These are phyloP conservation scores for Coemansia sp. DNA, from an alignment of 371 early-diverging fungal genomes.

Conservation along the genomic window DNA sequence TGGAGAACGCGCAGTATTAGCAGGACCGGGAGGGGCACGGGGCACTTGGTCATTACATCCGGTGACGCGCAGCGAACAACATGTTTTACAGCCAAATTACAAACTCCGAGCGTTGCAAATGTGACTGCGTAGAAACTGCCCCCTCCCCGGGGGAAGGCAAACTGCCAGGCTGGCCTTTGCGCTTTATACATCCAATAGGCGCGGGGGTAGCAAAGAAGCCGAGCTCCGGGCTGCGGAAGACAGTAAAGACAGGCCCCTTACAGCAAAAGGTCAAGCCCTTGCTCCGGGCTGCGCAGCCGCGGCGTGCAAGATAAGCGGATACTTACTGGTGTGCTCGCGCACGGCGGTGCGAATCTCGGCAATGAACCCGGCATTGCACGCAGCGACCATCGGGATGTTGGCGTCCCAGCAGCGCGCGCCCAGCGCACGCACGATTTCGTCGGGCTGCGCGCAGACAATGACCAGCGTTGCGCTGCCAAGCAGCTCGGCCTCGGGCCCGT, in stretches of 20 bases:
- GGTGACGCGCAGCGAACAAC: not conserved
- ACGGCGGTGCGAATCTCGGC: slow-evolving; percentile 68
- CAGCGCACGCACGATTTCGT: slow-evolving; percentile 58
- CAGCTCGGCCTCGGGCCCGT: slow-evolving; percentile 8
- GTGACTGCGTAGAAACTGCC: slow-evolving; percentile 5
- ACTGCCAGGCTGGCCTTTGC: not conserved
- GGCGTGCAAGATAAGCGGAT: not conserved
- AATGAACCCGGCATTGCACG: slow-evolving; percentile 70
- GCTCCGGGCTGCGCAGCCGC: not conserved
- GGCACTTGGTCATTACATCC: not conserved
- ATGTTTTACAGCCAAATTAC: not conserved
- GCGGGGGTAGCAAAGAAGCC: no score
- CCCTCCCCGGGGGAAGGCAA: not conserved
- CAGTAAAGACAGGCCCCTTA: not conserved
- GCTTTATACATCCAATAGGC: not conserved
- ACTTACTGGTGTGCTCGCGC: slow-evolving; percentile 66
- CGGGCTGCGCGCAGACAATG: slow-evolving; percentile 66
- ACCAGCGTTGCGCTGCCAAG: slow-evolving; percentile 57
- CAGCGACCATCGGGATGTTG: slow-evolving; percentile 67
- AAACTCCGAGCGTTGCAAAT: slow-evolving; percentile 3
- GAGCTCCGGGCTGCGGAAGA: not conserved
- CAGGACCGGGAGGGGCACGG: not conserved
- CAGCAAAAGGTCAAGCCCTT: not conserved
- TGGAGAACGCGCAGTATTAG: not conserved
- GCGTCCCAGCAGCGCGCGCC: slow-evolving; percentile 61